These are phyloP conservation scores for Nemania sp. DNA, from an alignment of 2,329 filamentous ascomycete genomes.

Conservation along the genomic window DNA sequence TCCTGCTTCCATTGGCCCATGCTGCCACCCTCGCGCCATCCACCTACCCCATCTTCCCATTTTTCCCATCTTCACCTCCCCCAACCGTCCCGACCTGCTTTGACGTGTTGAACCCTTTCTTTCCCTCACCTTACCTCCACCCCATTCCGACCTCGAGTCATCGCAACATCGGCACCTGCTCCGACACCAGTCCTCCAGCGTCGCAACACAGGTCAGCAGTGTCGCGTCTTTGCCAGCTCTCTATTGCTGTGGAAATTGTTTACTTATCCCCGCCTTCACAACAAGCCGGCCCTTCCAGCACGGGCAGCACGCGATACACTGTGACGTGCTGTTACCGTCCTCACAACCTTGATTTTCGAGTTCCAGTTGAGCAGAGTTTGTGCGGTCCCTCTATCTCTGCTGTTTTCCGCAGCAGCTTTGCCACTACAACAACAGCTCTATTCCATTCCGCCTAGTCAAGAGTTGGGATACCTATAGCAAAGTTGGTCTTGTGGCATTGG, in stretches of 20 bases:
- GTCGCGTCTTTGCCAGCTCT: constrained; percentile 1
- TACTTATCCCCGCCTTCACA: neutral
- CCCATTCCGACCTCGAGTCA: constrained; percentile 16
- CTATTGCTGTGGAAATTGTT: neutral
- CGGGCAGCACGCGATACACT: constrained; percentile 26
- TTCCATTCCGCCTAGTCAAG: constrained; percentile 24
- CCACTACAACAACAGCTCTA: constrained; percentile 6
- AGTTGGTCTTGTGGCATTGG: constrained; percentile 35
- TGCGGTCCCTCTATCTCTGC: neutral
- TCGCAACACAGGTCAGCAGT: neutral
- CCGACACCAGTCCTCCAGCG: constrained; percentile 3
- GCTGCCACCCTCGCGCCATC: constrained; percentile 18
- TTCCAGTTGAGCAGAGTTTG: neutral
- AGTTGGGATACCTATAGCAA: constrained; percentile 34
- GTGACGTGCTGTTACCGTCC: constrained; percentile 10
- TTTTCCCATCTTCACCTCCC: constrained; percentile 38
- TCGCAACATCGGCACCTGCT: constrained; percentile 15
- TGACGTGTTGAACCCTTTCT: constrained; percentile 31
- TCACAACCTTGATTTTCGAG: neutral
- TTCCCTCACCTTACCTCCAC: constrained; percentile 36
- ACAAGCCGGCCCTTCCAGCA: neutral
- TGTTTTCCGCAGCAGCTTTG: neutral
- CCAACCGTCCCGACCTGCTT: constrained; percentile 17
- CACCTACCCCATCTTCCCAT: constrained; percentile 39
- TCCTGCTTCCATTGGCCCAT: constrained; percentile 28